Conservation (phyloP, 2,329 filamentous ascomycete species). For the Alternaria ventricosa region DNA sequence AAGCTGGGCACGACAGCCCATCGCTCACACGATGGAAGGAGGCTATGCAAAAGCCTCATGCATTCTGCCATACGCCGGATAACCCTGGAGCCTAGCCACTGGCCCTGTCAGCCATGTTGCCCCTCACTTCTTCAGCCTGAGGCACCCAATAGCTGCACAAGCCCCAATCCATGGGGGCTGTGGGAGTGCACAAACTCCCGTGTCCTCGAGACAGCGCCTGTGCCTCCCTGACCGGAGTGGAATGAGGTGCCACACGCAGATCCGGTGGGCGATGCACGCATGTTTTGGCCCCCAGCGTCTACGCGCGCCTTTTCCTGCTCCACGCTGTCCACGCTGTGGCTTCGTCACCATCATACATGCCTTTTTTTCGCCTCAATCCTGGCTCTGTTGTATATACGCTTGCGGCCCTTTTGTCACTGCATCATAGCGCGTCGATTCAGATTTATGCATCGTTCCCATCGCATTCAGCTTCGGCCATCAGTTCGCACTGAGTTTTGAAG, state of each 20-base stretch:
- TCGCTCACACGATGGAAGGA: conserved; percentile 18
- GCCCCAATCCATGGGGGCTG: conserved; percentile 28
- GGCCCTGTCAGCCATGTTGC: conserved; percentile 23
- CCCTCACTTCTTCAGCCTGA: conserved; percentile 28
- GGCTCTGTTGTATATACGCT: conserved; percentile 22
- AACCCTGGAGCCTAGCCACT: conserved; percentile 28
- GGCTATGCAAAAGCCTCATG: conserved; percentile 34
- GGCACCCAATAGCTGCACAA: conserved; percentile 24
- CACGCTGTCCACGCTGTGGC: conserved; percentile 7
- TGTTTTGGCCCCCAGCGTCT: conserved; percentile 20
- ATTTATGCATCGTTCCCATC: conserved; percentile 32
- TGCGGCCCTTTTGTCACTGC: conserved; percentile 10
- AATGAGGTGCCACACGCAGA: conserved; percentile 14
- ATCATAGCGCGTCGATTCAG: neutral
- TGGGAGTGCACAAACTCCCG: conserved; percentile 19
- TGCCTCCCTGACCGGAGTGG: conserved; percentile 29
- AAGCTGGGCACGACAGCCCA: conserved; percentile 16
- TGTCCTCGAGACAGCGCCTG: conserved; percentile 13
- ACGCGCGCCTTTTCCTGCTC: conserved; percentile 6
- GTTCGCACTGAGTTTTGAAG: conserved; percentile 13
- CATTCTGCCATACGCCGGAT: conserved; percentile 8
- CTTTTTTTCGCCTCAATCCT: conserved; percentile 11
- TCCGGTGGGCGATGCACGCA: conserved; percentile 13
- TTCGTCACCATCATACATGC: conserved; percentile 19
- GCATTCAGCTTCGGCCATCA: conserved; percentile 5